Evolutionary conservation across 2,329 filamentous ascomycete genomes (phyloP).

Genomic region (Aspergillus brunneoviolaceus): DNA sequence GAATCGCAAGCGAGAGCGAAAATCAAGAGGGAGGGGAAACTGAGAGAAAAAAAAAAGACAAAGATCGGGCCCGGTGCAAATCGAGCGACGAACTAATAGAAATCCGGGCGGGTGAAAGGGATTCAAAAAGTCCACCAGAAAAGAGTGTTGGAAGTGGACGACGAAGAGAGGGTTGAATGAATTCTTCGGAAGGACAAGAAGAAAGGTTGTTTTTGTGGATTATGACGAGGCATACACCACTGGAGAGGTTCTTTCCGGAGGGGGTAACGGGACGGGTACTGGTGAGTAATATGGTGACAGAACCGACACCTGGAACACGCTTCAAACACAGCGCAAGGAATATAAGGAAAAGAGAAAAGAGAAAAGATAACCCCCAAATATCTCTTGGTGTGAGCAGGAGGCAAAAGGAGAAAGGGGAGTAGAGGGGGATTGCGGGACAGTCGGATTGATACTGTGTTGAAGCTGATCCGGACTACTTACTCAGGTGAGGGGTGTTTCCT

Average conservation of each 20-base stretch:
- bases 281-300: slow-evolving; percentile 20
- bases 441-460: neutral
- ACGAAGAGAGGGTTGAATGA: slow-evolving; percentile 16
- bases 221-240: slow-evolving; percentile 42
- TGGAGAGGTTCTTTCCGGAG: slow-evolving; percentile 22
- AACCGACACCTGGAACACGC: slow-evolving; percentile 5
- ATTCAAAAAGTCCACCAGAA: slow-evolving; percentile 21
- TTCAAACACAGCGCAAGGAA: slow-evolving; percentile 31
- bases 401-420: slow-evolving; percentile 21
- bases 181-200: slow-evolving; percentile 26
- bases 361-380: slow-evolving; percentile 5
- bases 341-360: slow-evolving; percentile 19
- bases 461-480: neutral
- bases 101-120: slow-evolving; percentile 3
- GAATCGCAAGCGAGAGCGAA: slow-evolving; percentile 20
- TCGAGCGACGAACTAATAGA: slow-evolving; percentile 11
- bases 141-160: slow-evolving; percentile 25
- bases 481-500: neutral
- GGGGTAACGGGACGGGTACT: slow-evolving; percentile 16
- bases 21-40: slow-evolving; percentile 17
- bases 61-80: slow-evolving; percentile 20
- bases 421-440: neutral
- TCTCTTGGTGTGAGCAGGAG: slow-evolving; percentile 19
- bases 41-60: slow-evolving; percentile 16
- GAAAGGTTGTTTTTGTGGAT: slow-evolving; percentile 40